A percentile compares a stretch with the other conserved stretches of the same genome.
Evolutionary conservation across 169 alveolate species (phyloP).

Genomic region (Nephromyces sp.): DNA sequence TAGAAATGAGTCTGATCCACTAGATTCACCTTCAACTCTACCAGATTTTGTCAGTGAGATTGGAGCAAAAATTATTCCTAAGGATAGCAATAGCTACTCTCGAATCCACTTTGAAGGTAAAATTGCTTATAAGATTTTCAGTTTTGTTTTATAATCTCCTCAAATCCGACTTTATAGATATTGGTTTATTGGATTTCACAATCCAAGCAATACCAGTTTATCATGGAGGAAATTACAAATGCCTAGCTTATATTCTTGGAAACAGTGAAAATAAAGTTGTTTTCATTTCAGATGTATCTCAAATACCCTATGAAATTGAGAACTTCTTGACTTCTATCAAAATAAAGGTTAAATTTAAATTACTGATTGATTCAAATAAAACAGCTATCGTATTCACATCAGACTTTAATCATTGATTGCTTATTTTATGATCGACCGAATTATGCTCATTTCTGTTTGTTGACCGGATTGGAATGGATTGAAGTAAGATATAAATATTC

Average conservation of each 20-base stretch:
- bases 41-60: too few species aligned
- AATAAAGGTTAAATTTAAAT: neutral
- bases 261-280: neutral
- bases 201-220: constrained; percentile 11
- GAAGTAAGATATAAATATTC: neutral
- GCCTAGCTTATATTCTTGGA: constrained; percentile 6
- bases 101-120: neutral
- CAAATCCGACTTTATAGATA: too few species aligned
- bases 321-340: neutral
- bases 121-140: neutral
- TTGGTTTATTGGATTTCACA: neutral
- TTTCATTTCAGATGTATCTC: constrained; percentile 16
- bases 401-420: neutral
- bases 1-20: neutral
- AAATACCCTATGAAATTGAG: constrained; percentile 16
- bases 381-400: neutral
- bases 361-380: too few species aligned
- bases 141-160: too few species aligned
- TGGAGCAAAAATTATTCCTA: neutral
- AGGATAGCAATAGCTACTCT: neutral
- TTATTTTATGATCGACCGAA: neutral
- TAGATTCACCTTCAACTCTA: neutral
- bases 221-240: constrained; percentile 28
- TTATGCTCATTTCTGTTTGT: neutral
- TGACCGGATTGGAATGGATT: neutral